Evolutionary conservation across 2,329 filamentous ascomycete species (phyloP), one percentile per base, ranked within the genome.

Genomic region (Didymella sp.): DNA sequence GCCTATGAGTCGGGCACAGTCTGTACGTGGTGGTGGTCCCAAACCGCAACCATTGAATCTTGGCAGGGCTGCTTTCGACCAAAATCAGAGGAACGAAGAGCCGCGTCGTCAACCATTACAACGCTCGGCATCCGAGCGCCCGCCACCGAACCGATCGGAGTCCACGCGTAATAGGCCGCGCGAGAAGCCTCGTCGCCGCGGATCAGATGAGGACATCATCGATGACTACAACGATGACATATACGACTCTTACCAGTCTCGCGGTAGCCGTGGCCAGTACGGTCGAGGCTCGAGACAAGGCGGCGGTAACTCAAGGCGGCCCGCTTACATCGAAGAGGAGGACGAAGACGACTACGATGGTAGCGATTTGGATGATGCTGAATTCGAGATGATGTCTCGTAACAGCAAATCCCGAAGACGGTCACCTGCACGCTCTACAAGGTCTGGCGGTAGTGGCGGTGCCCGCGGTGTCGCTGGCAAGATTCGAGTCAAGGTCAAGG

Each of bases 401-500:
- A 58, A 50, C 27, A 64, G 70, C 17, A 76, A 76, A 56, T 66
- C 71, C 7, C 71, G 73, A 43, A 69, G 70, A 58, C 67, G 72
- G 67, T 79, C 68, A 74, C 84, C 70, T 77, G 80, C 44, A 71
- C 77, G 73, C 47, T 74, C 72, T 13, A 65, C 63, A 12, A 71
- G 67, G 13, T 73, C 74, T 11, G 64, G 64, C 43, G 71, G 74
- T 9, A 71, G 72, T 41, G 85, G 86, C 1, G 89, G 91, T 6
- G 44, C 43, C 12, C 59, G 64, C 27, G 67, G 64, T 28, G 56
- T 58, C 27, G 81, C 95, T 55, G 86, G 85, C 61, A 80, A 93
- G 76, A 87, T 98, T 62, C 87, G 93, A 33, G 87, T 97, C 74
- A 99, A 99, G 80, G 92, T 96, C 1, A 93, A 98, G 72, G 87